Conservation (phyloP, 257 asterid species). For the Coffea eugenioides region DNA sequence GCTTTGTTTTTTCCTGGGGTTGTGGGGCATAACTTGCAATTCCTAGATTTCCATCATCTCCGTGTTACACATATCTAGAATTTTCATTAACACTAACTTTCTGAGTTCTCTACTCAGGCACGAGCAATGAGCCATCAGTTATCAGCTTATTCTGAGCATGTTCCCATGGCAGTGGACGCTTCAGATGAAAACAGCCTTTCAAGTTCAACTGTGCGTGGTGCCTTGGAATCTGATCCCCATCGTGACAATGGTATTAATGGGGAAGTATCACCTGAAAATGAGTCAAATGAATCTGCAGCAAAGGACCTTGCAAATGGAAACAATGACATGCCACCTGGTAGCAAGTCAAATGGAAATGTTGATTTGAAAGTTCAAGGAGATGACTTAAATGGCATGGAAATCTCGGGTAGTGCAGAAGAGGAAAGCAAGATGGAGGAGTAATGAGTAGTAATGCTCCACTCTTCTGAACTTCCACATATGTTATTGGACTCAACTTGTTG, state of each 20-base stretch:
- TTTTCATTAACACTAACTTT: background rate
- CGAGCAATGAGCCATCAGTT: slow-evolving; percentile 46
- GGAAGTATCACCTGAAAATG: slow-evolving; percentile 14
- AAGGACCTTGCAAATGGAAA: slow-evolving; percentile 28
- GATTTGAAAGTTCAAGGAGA: background rate
- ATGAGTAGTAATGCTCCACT: background rate
- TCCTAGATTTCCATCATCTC: too few relatives aligned
- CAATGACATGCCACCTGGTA: slow-evolving; percentile 13
- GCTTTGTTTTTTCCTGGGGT: too few relatives aligned
- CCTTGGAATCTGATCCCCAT: slow-evolving; percentile 36
- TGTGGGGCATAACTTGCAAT: too few relatives aligned
- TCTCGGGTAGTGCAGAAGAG: background rate
- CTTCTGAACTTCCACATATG: background rate
- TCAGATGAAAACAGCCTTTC: slow-evolving; percentile 38
- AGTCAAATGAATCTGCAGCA: slow-evolving; percentile 26
- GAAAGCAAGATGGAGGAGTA: slow-evolving; percentile 20
- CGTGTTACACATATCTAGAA: background rate
- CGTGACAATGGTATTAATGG: slow-evolving; percentile 29
- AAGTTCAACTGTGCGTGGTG: slow-evolving; percentile 19
- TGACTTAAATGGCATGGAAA: background rate
- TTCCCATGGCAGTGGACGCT: slow-evolving; percentile 22
- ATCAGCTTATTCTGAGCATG: slow-evolving; percentile 41
- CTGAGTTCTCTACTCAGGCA: slow-evolving; percentile 35
- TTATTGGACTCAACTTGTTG: background rate
- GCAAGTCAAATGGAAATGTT: slow-evolving; percentile 8